phyloP scores from a whole-genome alignment of 2,329 filamentous ascomycete species.

The Neurospora sp. region DNA sequence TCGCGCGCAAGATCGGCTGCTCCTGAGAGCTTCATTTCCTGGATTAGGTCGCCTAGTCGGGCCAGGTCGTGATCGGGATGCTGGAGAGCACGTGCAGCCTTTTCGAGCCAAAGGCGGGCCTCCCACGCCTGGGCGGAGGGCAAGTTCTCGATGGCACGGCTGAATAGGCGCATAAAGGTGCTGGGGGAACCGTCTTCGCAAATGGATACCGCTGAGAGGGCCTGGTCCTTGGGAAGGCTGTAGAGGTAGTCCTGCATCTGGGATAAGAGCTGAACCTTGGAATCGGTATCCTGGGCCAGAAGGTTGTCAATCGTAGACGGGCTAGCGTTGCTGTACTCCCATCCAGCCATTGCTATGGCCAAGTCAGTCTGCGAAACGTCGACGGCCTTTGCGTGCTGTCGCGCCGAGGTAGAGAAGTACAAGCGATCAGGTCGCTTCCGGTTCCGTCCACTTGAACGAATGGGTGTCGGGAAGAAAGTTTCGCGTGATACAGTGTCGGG shows the following conservation, averaged over 20 bases:
- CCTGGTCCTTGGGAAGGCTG: slow-evolving; percentile 5
- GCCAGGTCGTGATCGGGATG: slow-evolving; percentile 7
- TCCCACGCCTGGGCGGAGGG: slow-evolving; percentile 24
- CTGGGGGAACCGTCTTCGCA: background rate
- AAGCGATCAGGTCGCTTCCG: slow-evolving; percentile 5
- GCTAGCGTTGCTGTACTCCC: background rate
- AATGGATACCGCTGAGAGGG: background rate
- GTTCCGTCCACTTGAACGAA: background rate
- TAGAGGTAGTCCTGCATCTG: slow-evolving; percentile 18
- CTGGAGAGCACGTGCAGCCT: slow-evolving; percentile 15
- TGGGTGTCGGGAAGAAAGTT: slow-evolving; percentile 5
- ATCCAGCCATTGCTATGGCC: background rate
- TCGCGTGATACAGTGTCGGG: background rate
- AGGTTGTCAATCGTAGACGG: slow-evolving; percentile 5
- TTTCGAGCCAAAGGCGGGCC: slow-evolving; percentile 23
- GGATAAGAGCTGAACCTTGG: slow-evolving; percentile 19
- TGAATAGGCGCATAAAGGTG: slow-evolving; percentile 14
- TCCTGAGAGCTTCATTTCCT: slow-evolving; percentile 30
- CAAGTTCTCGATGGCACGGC: slow-evolving; percentile 19
- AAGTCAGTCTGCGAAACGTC: background rate
- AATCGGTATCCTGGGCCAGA: slow-evolving; percentile 16
- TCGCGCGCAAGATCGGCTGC: slow-evolving; percentile 23
- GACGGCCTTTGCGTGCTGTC: slow-evolving; percentile 8
- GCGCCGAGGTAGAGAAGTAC: slow-evolving; percentile 13
- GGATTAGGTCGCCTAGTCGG: slow-evolving; percentile 21